Evolutionary conservation across 2,329 filamentous ascomycete species (phyloP).

Genomic region (Helotiales sp.): DNA sequence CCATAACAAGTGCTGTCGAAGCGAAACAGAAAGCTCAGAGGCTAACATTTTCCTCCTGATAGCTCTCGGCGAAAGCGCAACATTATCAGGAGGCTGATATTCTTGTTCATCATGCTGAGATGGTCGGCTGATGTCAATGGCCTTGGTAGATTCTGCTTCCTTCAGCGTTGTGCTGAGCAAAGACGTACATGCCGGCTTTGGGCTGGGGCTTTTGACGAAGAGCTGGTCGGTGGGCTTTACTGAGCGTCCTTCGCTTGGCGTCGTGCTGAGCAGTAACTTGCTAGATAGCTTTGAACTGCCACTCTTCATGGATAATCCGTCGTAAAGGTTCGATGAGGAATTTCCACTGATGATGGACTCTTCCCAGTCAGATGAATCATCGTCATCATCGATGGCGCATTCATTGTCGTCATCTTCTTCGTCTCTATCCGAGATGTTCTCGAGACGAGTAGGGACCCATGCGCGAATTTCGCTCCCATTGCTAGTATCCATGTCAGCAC

Average conservation of each 20-base stretch:
- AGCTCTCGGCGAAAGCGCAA: background rate
- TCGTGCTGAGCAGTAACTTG: background rate
- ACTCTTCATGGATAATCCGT: background rate
- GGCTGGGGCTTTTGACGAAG: background rate
- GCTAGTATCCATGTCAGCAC: background rate
- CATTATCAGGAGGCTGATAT: background rate
- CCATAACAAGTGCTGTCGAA: background rate
- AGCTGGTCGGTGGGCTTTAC: background rate
- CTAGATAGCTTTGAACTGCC: background rate
- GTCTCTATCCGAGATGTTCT: constrained; percentile 7
- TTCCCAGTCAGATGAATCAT: background rate
- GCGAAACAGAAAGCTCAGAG: background rate
- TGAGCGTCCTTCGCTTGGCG: background rate
- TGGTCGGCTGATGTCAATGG: background rate
- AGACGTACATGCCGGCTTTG: background rate
- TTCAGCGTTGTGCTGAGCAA: background rate
- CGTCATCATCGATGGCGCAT: background rate
- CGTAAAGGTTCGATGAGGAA: background rate
- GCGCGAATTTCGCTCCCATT: background rate
- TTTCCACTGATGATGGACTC: background rate
- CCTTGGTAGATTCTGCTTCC: background rate
- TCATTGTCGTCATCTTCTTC: constrained; percentile 6
- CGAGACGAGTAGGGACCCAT: background rate
- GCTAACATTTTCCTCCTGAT: constrained; percentile 2
- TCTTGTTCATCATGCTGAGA: background rate